Base-by-base conservation (phyloP, 257 asterid species). In the Scutellaria minor region DNA sequence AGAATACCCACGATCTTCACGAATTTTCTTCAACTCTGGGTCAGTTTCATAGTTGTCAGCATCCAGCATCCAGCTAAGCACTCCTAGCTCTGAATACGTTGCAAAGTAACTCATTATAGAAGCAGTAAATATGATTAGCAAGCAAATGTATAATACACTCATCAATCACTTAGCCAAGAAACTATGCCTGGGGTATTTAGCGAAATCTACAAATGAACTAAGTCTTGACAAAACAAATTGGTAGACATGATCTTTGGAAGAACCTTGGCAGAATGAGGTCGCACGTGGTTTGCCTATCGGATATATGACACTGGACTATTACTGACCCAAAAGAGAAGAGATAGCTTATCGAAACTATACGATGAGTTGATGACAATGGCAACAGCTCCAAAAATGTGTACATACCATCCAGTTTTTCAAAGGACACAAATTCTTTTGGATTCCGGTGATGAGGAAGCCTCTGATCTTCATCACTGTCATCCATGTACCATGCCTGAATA, bases 401-500 rank as follows among this genome's bases (percentile, higher is more conserved):
- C 2, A 31, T 86, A 93, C 97, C 98, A 74, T 86, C 94, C 57
- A 93, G 96, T 79, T 90, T 93, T 53, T 90, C 92, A 54, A 93
- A 87, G 46, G 97, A 89, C 46, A 93, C 96, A 64, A 81, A 90
- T 78, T 90, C 90, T 78, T 84, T 83, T 9, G 98, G 97, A 47
- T 85, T 82, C 40, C 92, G 86, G 80, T 93, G 94, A 83, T 93
- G 98, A 44, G 97, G 98, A 74, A 87, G 96, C 56, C 98, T 85
- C 86, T 93, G 98, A 79, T 90, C 98, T 83, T 81, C 94, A 74
- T 83, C 64, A 70, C 91, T 87, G 76, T 87, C 92, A 85, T 93
- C 97, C 98, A 93, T 90, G 82, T 90, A 93, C 98, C 98, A 93
- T 75, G 98, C 98, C 85, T 90, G 91, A 54, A 93, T 84, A 61